Conservation (phyloP, 768 basidiomycete genomes). For the Leucosporidium yakuticum region DNA sequence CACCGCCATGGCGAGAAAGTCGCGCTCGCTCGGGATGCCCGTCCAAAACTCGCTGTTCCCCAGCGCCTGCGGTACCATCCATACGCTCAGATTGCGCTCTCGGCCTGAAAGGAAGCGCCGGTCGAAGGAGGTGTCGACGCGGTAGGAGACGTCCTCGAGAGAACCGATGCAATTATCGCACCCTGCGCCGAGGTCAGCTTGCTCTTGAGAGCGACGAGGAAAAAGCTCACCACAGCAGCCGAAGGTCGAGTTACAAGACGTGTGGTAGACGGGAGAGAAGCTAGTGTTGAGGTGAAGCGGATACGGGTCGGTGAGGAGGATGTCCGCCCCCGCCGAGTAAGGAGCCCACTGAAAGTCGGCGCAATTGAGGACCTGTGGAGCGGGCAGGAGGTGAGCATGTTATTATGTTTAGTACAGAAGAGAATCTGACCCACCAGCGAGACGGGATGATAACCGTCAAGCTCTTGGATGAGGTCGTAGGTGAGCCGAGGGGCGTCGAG, state of each 20-base stretch:
- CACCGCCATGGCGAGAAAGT: conserved; percentile 62
- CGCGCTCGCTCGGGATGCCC: conserved; percentile 60
- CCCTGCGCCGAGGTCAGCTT: conserved; percentile 54
- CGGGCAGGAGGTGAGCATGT: conserved; percentile 49
- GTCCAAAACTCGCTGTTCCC: conserved; percentile 52
- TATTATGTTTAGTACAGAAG: too few species aligned
- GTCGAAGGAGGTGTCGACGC: conserved; percentile 59
- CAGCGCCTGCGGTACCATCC: conserved; percentile 77
- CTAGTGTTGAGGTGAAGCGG: conserved; percentile 38
- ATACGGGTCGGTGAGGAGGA: conserved; percentile 33
- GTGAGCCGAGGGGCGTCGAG: conserved; percentile 54
- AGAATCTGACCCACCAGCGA: neutral
- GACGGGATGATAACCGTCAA: neutral
- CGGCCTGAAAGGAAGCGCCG: neutral
- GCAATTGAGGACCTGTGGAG: conserved; percentile 59
- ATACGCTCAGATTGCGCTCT: conserved; percentile 48
- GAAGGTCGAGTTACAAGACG: conserved; percentile 24
- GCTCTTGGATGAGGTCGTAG: conserved; percentile 48
- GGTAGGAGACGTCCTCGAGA: conserved; percentile 62
- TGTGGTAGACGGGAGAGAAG: conserved; percentile 36
- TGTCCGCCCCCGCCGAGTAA: conserved; percentile 61
- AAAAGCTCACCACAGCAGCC: conserved; percentile 3
- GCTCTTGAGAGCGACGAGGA: neutral
- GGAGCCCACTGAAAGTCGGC: conserved; percentile 59
- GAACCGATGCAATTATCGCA: conserved; percentile 63